Evolutionary conservation across 1,139 yeast genomes (phyloP).

Genomic region (Petasospora rhodanensis): DNA sequence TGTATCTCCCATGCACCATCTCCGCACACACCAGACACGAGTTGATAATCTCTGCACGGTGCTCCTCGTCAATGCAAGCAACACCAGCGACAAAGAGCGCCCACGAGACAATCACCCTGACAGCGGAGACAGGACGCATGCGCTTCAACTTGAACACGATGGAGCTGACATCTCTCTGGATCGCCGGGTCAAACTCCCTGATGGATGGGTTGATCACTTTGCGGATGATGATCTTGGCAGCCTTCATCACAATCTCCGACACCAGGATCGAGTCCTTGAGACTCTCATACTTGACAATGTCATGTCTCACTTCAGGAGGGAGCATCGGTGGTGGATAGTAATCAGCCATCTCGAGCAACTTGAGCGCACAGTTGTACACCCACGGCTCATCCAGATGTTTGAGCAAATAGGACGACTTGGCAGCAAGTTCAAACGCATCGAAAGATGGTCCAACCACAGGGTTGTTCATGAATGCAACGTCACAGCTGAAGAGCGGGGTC

Average conservation of each 20-base stretch:
- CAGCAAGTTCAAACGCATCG: conserved; percentile 35
- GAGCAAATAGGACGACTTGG: conserved; percentile 38
- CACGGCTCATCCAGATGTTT: conserved; percentile 23
- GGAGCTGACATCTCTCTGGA: conserved; percentile 15
- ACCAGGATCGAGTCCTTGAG: conserved; percentile 18
- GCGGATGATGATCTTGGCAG: conserved; percentile 16
- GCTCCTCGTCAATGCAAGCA: conserved; percentile 9
- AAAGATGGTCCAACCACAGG: conserved; percentile 35
- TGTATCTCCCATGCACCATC: conserved; percentile 12
- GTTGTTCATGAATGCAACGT: conserved; percentile 33
- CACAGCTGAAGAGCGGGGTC: conserved; percentile 31
- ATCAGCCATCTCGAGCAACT: conserved; percentile 17
- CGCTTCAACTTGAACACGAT: conserved; percentile 7
- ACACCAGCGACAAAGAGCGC: conserved; percentile 20
- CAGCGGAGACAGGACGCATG: conserved; percentile 8
- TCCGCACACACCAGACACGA: conserved; percentile 10
- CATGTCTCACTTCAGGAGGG: conserved; percentile 14
- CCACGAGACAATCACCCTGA: conserved; percentile 16
- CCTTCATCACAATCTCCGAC: conserved; percentile 19
- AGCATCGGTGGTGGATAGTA: conserved; percentile 16
- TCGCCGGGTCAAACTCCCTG: conserved; percentile 3
- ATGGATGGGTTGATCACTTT: conserved; percentile 14
- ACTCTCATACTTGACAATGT: conserved; percentile 10
- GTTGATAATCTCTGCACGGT: conserved; percentile 7
- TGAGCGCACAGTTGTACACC: conserved; percentile 9